Conservation (phyloP, 2,329 filamentous ascomycete genomes). For the Aspergillus hortae region DNA sequence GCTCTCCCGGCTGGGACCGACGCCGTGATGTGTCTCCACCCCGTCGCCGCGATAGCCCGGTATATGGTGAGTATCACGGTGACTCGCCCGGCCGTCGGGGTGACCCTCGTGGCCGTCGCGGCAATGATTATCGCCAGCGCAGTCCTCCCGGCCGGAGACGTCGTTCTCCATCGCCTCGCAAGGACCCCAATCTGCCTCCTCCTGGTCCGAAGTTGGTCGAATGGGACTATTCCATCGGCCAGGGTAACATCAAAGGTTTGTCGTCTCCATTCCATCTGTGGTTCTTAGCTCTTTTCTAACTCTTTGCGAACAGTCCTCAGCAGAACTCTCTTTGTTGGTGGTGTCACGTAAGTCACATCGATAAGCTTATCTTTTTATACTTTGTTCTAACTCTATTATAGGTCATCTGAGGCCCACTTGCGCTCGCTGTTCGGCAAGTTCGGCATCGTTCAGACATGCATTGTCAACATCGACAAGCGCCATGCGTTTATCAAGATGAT, state of each 20-base stretch:
- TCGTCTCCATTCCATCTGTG: conserved; percentile 1
- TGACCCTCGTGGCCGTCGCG: conserved; percentile 52
- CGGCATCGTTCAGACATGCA: conserved; percentile 91
- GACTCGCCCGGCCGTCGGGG: conserved; percentile 62
- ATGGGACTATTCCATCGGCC: conserved; percentile 69
- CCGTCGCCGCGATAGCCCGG: conserved; percentile 63
- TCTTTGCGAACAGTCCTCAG: conserved; percentile 63
- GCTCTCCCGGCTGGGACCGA: conserved; percentile 74
- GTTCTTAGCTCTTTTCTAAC: background rate
- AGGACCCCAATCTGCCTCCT: conserved; percentile 41
- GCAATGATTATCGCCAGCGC: conserved; percentile 76
- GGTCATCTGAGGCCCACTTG: conserved; percentile 76
- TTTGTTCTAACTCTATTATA: conserved; percentile 32
- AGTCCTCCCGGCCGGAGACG: conserved; percentile 70
- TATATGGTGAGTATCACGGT: conserved; percentile 69
- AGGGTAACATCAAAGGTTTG: conserved; percentile 71
- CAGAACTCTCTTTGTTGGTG: conserved; percentile 92
- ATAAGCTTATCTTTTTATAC: background rate
- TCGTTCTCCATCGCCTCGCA: conserved; percentile 58
- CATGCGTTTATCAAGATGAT: conserved; percentile 99
- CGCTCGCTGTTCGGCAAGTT: conserved; percentile 75
- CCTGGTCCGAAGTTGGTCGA: conserved; percentile 71
- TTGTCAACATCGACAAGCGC: conserved; percentile 95
- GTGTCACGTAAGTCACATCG: conserved; percentile 68
- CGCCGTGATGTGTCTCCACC: conserved; percentile 62